Conservation (phyloP, 768 basidiomycete species). For the Exidia glandulosa region DNA sequence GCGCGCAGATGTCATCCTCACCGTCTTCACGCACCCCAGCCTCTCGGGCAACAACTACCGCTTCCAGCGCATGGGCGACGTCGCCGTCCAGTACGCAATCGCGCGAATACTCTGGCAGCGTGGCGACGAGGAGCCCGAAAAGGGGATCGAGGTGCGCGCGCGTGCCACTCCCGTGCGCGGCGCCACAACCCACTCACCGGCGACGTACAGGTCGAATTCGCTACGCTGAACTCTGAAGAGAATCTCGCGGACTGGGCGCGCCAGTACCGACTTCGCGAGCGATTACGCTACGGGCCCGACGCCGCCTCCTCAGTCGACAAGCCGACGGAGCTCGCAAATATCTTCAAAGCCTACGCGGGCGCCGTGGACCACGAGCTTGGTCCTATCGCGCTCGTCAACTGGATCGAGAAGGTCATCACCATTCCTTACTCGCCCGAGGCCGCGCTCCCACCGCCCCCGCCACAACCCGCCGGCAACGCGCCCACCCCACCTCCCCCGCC, state of each 20-base stretch:
- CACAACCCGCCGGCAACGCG: no score
- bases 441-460: constrained; percentile 16
- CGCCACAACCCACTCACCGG: background rate
- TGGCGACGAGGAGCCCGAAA: background rate
- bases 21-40: background rate
- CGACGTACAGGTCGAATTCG: background rate
- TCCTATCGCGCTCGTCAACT: background rate
- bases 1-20: background rate
- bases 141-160: background rate
- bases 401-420: background rate
- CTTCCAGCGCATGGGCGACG: background rate
- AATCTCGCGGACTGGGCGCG: background rate
- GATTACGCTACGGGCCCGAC: background rate
- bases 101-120: background rate
- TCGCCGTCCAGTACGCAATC: background rate
- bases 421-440: background rate
- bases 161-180: background rate
- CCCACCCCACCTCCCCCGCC: constrained; percentile 6
- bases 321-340: background rate
- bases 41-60: background rate
- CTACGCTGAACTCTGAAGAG: background rate
- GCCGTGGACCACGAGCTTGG: background rate
- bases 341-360: background rate
- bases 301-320: background rate
- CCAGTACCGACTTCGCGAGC: background rate